Evolutionary conservation across 148 eudicot species (phyloP), one percentile per base, ranked within the genome.

Genomic region (Silene latifolia): DNA sequence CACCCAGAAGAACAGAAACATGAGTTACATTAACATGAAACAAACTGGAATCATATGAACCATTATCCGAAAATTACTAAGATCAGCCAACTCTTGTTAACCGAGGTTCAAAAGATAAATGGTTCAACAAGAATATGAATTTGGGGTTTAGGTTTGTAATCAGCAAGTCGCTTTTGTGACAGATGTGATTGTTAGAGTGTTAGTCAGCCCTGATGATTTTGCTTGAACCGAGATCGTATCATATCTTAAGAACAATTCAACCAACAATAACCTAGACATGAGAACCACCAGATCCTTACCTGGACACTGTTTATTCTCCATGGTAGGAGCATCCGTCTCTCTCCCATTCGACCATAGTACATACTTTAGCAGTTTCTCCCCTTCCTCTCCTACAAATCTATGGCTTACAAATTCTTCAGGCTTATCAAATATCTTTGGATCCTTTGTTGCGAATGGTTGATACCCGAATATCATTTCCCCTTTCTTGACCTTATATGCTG

Each of bases 301-400:
- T 13, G 91, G 82, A 25, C 94, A 90, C 74, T 90, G 94, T 78
- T 90, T 90, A 44, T 90, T 86, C 53, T 77, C 77, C 24, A 48
- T 75, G 20, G 82, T 86, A 24, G 94, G 89, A 68, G 69, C 78
- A 21, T 88, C 94, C 1, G 71, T 83, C 74, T 85, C 88, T 13
- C 83, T 71, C 17, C 89, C 91, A 42, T 90, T 90, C 4, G 94
- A 90, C 94, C 91, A 90, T 3, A 77, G 67, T 64, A 86, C 87
- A 59, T 88, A 82, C 79, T 77, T 82, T 44, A 86, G 17, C 72
- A 90, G 47, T 67, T 71, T 79, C 82, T 86, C 83, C 12, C 94
- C 93, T 17, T 85, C 84, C 4, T 86, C 84, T 12, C 91, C 94
- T 0, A 88, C 81, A 42, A 90, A 90, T 72, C 91, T 77, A 53